Percentiles rank a stretch among this genome's conserved stretches.
Conservation (phyloP, 2,329 filamentous ascomycete species). For the Colletotrichum liriopes region DNA sequence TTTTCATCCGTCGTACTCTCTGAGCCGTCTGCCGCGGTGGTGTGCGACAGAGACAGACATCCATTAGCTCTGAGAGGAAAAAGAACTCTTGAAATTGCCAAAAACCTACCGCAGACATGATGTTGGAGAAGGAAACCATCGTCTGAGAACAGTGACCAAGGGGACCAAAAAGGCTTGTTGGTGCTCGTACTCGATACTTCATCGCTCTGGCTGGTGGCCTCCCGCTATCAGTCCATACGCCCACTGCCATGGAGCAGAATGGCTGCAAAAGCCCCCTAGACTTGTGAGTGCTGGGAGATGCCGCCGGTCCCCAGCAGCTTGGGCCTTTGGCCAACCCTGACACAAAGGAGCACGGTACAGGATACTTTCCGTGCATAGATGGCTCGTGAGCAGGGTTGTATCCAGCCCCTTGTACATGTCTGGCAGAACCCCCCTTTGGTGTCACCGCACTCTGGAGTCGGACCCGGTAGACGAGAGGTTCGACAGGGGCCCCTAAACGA, state of each 20-base stretch:
- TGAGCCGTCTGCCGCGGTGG: conserved; percentile 32
- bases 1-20: conserved; percentile 34
- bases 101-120: not conserved
- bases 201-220: conserved; percentile 23
- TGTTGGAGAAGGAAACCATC: not conserved
- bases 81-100: not conserved
- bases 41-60: conserved; percentile 33
- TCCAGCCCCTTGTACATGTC: conserved; percentile 31
- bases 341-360: conserved; percentile 21
- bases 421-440: not conserved
- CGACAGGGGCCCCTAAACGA: conserved; percentile 9
- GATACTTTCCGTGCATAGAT: conserved; percentile 13
- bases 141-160: not conserved
- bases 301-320: conserved; percentile 19
- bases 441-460: not conserved
- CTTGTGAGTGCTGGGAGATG: conserved; percentile 9
- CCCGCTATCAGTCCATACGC: conserved; percentile 14
- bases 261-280: not conserved
- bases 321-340: conserved; percentile 13
- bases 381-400: conserved; percentile 9
- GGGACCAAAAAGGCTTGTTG: not conserved
- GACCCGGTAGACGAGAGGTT: conserved; percentile 3
- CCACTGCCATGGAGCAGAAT: conserved; percentile 23
- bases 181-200: conserved; percentile 15
- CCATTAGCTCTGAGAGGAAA: conserved; percentile 4